Conservation (phyloP, 1,139 yeast genomes). For the Dujonia santamariae region DNA sequence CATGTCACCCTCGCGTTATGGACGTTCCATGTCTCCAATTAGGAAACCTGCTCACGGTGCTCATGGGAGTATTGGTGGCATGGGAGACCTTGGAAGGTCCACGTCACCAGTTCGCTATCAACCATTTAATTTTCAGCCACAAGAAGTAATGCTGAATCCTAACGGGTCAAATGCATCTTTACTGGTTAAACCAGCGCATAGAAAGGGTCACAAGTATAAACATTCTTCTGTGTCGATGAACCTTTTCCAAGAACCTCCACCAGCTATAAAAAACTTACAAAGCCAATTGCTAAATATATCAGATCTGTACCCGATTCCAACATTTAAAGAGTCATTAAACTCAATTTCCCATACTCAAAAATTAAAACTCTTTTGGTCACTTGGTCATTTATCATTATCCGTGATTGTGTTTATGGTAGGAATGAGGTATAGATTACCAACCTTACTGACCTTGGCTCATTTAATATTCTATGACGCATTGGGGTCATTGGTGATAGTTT, state of each 20-base stretch:
- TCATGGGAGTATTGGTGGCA: slow-evolving; percentile 3
- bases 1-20: slow-evolving; percentile 19
- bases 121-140: slow-evolving; percentile 47
- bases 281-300: slow-evolving; percentile 71
- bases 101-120: slow-evolving; percentile 32
- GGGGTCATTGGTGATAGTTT: slow-evolving; percentile 67
- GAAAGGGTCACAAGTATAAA: slow-evolving; percentile 93
- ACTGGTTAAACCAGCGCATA: slow-evolving; percentile 58
- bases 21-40: no score
- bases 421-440: slow-evolving; percentile 51
- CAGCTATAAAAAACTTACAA: slow-evolving; percentile 21
- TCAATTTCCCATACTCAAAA: slow-evolving; percentile 56
- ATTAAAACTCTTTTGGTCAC: slow-evolving; percentile 62
- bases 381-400: slow-evolving; percentile 55
- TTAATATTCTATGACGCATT: slow-evolving; percentile 82
- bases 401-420: slow-evolving; percentile 60
- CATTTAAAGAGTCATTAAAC: slow-evolving; percentile 54
- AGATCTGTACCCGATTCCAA: slow-evolving; percentile 79
- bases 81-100: background rate
- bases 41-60: slow-evolving; percentile 10
- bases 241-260: slow-evolving; percentile 89
- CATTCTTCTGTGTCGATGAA: slow-evolving; percentile 98
- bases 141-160: slow-evolving; percentile 30
- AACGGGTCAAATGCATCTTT: slow-evolving; percentile 28
- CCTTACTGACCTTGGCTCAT: slow-evolving; percentile 81